Base-by-base conservation (phyloP, 768 basidiomycete genomes). In the Gloeostereum incarnatum region DNA sequence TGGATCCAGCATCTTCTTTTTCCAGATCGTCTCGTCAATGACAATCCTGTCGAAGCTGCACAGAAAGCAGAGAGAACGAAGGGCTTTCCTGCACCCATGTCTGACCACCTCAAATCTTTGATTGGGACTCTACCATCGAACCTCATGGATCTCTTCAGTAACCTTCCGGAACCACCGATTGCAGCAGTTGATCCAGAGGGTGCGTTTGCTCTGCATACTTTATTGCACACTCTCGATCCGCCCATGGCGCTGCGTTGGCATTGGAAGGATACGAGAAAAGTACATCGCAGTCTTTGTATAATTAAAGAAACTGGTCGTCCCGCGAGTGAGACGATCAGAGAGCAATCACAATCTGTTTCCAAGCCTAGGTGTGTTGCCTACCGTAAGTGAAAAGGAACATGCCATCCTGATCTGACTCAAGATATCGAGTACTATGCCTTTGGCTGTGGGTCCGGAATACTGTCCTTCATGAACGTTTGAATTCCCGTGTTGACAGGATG, bases 1-100 rank as follows among this genome's bases (percentile, higher is more conserved):
- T 99, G 93, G 83, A 86, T 94, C 18, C 94, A 99, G 50, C 89
- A 99, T 54, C 76, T 96, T 26, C 64, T 98, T 9, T 97, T 98
- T 52, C 87, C 92, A 0, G 77, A 81, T 50, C 74, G 84, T 17
- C 64, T 92, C 24, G 61, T 58, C 33, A 47, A 54, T 5, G 59
- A 60, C 33, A 48, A 45, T 17, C 51, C 33, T 17, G 34, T 42
- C 43, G 38, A 42, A 8, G 30, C 42, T 30, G 11, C 27, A 22
- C 42, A 19, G 16, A 19, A 33, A 29, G 45, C 19, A 34, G n/a
- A n/a, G n/a, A n/a, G n/a, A n/a, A n/a, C n/a, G n/a, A n/a, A n/a
- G n/a, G n/a, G n/a, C n/a, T n/a, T n/a, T n/a, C n/a, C n/a, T n/a
- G 42, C 20, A 13, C 30, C 34, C n/a, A 41, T 48, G 49, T 65